Evolutionary conservation across 2,329 filamentous ascomycete species (phyloP), one percentile per base, ranked within the genome.

Genomic region (Apiospora rasikravindrae): DNA sequence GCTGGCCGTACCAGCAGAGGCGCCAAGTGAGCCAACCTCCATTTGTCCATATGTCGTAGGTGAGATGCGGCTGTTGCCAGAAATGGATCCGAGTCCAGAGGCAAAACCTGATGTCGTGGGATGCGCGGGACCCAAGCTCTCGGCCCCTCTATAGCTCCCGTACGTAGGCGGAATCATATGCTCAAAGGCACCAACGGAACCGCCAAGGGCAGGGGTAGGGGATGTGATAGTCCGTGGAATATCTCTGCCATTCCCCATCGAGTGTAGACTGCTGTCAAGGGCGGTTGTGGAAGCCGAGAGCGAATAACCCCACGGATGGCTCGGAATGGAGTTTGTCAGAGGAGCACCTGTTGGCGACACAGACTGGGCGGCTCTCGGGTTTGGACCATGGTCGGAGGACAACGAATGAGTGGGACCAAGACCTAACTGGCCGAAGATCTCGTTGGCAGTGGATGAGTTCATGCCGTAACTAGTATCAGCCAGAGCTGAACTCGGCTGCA

Each of bases 391-490:
- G 4, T 64, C 57, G 33, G 57, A 33, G 57, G 57, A 64, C 57
- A 64, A 40, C 22, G 57, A 64, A 37, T 64, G 29, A 40, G 33
- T 64, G 19, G 57, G 57, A 19, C 57, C 57, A 40, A 64, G 57
- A 19, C 44, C 67, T 14, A 84, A 76, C 57, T 83, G 80, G 40
- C 82, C 85, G 74, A 89, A 88, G 2, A 88, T 75, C 24, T 88
- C 87, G 67, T 87, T 85, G 37, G 87, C 85, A 10, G 85, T 87
- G 2, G 82, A 78, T 13, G 85, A 86, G 76, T 87, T 84, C 87
- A 90, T 88, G 22, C 86, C 88, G 73, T 89, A 90, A 1, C 86
- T 88, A 3, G 86, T 82, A 51, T 88, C 85, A 8, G 78, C 79
- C 2, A 80, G 78, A 4, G 79, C 79, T 24, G 76, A 74, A 47